phyloP scores from a whole-genome alignment of 257 asterid genomes.

The Henckelia pumila region DNA sequence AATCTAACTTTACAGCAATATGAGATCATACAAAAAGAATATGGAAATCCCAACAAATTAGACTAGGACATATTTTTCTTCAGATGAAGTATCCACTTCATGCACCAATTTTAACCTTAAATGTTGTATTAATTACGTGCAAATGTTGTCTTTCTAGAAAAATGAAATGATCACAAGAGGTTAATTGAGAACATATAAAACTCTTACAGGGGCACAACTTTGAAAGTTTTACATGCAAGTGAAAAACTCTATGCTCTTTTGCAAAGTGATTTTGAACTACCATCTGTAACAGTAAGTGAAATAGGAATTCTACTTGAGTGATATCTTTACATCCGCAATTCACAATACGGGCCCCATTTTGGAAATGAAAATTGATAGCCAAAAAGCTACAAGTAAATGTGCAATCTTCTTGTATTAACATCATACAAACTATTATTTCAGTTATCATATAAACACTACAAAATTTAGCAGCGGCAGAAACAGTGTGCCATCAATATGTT shows the following conservation, averaged over 20 bases:
- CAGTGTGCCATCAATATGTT: not conserved
- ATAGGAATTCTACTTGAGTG: not conserved
- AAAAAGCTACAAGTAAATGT: constrained; percentile 11
- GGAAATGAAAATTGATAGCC: constrained; percentile 4
- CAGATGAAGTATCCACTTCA: not conserved
- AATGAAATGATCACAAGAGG: not conserved
- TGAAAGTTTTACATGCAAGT: not conserved
- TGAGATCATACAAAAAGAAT: constrained; percentile 1
- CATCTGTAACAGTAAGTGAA: not conserved
- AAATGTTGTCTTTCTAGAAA: not conserved
- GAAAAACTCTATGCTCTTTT: constrained; percentile 6
- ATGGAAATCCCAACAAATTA: constrained; percentile 12
- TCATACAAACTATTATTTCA: not conserved
- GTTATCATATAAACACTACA: not conserved
- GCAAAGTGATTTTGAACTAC: constrained; percentile 2
- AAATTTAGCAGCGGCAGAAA: not conserved
- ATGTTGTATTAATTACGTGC: not conserved
- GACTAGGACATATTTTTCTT: not conserved
- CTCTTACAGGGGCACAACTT: constrained; percentile 1
- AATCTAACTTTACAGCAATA: not conserved
- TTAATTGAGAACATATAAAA: not conserved
- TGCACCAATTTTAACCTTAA: not conserved
- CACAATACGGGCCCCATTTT: not conserved
- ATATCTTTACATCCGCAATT: not conserved
- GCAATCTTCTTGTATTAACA: constrained; percentile 7